Evolutionary conservation across 2,329 filamentous ascomycete genomes (phyloP).

Genomic region (Verticillium tricorpus): DNA sequence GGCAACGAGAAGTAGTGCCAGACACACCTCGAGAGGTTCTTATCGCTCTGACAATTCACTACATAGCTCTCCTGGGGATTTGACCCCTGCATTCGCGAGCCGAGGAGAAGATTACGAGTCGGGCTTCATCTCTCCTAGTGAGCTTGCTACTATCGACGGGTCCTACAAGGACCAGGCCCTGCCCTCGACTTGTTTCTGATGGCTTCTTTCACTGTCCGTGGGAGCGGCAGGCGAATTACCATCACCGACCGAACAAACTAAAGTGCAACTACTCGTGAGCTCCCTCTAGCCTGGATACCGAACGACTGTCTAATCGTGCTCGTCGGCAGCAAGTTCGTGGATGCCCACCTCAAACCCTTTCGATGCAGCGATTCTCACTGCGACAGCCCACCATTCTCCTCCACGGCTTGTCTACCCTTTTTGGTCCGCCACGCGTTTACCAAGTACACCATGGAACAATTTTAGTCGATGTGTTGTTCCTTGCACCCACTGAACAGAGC

Average conservation of each 20-base stretch:
- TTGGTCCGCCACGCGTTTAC: no score
- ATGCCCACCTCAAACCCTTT: conserved; percentile 95
- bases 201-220: conserved; percentile 93
- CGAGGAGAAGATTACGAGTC: not conserved
- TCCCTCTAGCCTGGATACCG: not conserved
- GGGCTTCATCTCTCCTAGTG: not conserved
- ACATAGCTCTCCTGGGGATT: not conserved
- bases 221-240: conserved; percentile 66
- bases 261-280: conserved; percentile 99
- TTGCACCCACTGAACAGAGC: no score
- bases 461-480: no score
- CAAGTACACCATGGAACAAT: no score
- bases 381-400: conserved; percentile 84
- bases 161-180: conserved; percentile 41
- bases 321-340: conserved; percentile 78
- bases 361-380: conserved; percentile 83
- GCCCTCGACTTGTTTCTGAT: conserved; percentile 56
- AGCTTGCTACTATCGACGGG: not conserved
- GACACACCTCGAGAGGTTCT: not conserved
- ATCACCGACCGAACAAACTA: conserved; percentile 88
- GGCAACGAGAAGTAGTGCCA: not conserved
- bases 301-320: not conserved
- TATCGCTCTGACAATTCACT: not conserved
- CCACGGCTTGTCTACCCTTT: conserved; percentile 92
- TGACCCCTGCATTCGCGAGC: not conserved